These are phyloP conservation scores for Aaosphaeria pasadenensis DNA, from an alignment of 2,329 filamentous ascomycete genomes.

Conservation along the genomic window DNA sequence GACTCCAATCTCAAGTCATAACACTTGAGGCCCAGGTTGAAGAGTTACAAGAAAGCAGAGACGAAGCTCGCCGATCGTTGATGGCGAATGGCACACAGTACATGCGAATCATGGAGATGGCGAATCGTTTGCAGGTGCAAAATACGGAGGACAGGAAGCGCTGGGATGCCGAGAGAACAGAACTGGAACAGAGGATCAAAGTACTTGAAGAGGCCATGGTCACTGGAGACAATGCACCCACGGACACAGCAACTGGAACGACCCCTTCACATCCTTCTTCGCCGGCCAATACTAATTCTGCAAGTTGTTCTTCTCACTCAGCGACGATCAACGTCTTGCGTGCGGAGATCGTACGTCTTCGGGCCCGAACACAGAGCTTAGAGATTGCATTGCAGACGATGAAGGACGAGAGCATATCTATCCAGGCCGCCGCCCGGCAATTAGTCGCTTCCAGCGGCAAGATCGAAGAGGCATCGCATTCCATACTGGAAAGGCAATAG, in stretches of 20 bases:
- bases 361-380: constrained; percentile 24
- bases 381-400: constrained; percentile 25
- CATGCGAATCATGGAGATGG: constrained; percentile 51
- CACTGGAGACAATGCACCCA: constrained; percentile 8
- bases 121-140: constrained; percentile 44
- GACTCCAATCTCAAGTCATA: constrained; percentile 46
- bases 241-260: background rate
- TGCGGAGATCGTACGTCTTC: constrained; percentile 25
- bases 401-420: constrained; percentile 23
- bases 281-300: background rate
- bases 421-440: constrained; percentile 23
- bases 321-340: constrained; percentile 30
- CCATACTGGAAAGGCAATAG: background rate
- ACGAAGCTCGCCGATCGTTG: constrained; percentile 44
- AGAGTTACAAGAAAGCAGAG: constrained; percentile 47
- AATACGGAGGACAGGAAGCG: constrained; percentile 42
- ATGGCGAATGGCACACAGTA: constrained; percentile 48
- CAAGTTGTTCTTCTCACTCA: background rate
- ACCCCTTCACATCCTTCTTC: background rate
- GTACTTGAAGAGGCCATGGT: constrained; percentile 36
- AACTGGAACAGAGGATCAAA: constrained; percentile 34
- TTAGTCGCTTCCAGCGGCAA: constrained; percentile 24
- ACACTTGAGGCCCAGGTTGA: constrained; percentile 50
- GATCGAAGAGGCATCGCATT: constrained; percentile 14
- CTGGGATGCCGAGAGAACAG: constrained; percentile 39